Evolutionary conservation across 345 rosid species (phyloP).

Genomic region (Salix arbutifolia): DNA sequence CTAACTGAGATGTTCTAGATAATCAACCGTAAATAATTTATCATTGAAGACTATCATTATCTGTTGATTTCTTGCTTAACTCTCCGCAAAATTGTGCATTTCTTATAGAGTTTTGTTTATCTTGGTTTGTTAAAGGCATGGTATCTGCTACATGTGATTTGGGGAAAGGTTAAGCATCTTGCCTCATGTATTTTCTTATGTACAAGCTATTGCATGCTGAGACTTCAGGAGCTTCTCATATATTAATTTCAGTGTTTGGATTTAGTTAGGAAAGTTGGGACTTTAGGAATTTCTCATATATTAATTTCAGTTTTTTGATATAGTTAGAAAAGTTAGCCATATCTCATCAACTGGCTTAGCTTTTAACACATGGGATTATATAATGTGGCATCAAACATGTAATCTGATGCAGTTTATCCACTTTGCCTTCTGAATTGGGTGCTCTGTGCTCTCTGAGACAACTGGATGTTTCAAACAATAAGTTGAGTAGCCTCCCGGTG

Average conservation of each 20-base stretch:
- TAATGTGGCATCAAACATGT: neutral
- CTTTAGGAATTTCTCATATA: neutral
- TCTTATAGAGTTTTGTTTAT: neutral
- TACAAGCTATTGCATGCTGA: neutral
- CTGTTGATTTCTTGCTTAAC: neutral
- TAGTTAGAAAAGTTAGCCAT: neutral
- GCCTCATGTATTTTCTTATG: neutral
- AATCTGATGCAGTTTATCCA: conserved; percentile 53
- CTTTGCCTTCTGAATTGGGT: conserved; percentile 58
- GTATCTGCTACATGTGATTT: neutral
- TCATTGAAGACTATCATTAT: neutral
- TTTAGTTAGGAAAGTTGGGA: neutral
- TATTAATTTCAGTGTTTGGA: neutral
- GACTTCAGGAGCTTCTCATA: neutral
- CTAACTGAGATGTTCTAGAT: neutral
- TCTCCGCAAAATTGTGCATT: neutral
- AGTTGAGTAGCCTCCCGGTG: conserved; percentile 57
- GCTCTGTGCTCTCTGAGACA: conserved; percentile 57
- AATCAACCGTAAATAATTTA: neutral
- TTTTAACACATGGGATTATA: neutral
- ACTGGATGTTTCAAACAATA: conserved; percentile 63
- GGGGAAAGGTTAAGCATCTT: neutral
- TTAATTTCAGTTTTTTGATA: neutral
- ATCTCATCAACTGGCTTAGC: neutral
- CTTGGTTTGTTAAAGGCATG: neutral